Evolutionary conservation across 2,329 filamentous ascomycete genomes (phyloP).

Genomic region (Clonostachys rosea): DNA sequence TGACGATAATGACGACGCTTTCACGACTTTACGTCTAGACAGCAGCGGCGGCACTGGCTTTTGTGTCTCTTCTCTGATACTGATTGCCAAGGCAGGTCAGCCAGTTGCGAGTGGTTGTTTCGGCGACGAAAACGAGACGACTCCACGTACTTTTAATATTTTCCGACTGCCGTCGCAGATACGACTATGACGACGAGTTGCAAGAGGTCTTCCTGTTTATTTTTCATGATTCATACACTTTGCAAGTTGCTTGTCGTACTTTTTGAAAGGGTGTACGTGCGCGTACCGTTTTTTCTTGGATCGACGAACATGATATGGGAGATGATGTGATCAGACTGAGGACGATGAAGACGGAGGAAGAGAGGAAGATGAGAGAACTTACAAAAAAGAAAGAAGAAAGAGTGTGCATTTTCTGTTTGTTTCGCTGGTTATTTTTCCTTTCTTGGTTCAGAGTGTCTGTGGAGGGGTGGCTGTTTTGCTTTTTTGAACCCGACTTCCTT

Average conservation of each 20-base stretch:
- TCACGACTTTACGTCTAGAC: constrained; percentile 42
- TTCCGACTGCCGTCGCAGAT: constrained; percentile 1
- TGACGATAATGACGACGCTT: constrained; percentile 41
- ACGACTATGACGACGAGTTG: constrained; percentile 3
- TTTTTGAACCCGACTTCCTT: not conserved
- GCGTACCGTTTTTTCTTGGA: not conserved
- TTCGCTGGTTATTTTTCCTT: not conserved
- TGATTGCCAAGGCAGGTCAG: constrained; percentile 1
- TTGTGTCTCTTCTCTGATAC: constrained; percentile 7
- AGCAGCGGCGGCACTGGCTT: constrained; percentile 24
- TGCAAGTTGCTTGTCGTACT: constrained; percentile 1
- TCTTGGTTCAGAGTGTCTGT: not conserved
- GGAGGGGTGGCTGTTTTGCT: not conserved
- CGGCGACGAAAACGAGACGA: constrained; percentile 1
- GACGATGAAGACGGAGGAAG: constrained; percentile 6
- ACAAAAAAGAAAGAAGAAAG: not conserved
- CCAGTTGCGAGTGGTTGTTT: not conserved
- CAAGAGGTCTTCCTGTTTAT: not conserved
- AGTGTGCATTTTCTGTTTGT: not conserved
- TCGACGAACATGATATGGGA: constrained; percentile 6
- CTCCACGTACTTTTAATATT: not conserved
- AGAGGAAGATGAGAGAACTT: not conserved
- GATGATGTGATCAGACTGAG: constrained; percentile 4
- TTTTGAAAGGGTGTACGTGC: not conserved
- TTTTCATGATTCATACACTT: constrained; percentile 2